These are phyloP conservation scores for Desmodesmus armatus DNA, from an alignment of 139 green algal species.

Conservation along the genomic window DNA sequence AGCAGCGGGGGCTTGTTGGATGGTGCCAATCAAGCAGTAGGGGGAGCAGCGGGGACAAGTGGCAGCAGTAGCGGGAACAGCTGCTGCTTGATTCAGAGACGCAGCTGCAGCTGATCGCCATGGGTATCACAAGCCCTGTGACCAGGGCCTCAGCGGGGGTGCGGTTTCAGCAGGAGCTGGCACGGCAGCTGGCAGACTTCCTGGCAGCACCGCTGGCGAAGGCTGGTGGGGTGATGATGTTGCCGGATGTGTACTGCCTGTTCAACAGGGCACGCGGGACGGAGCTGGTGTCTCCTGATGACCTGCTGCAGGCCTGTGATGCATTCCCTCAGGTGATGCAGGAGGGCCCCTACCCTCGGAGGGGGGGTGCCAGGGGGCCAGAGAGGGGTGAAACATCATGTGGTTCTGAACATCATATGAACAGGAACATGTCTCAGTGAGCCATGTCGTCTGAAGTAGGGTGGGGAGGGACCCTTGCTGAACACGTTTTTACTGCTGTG, in stretches of 20 bases:
- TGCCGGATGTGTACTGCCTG: constrained; percentile 96
- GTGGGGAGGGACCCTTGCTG: background rate
- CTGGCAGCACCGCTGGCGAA: constrained; percentile 67
- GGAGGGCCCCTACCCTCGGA: too few relatives aligned
- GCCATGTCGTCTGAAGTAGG: too few relatives aligned
- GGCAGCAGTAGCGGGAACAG: constrained; percentile 42
- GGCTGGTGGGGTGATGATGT: constrained; percentile 85
- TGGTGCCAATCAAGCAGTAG: background rate
- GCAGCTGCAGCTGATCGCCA: constrained; percentile 79
- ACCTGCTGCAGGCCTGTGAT: constrained; percentile 82
- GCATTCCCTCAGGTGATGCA: constrained; percentile 58
- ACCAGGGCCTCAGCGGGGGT: constrained; percentile 86
- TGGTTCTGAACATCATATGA: too few relatives aligned
- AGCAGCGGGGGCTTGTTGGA: too few relatives aligned
- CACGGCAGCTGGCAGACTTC: constrained; percentile 90
- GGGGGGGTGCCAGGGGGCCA: too few relatives aligned
- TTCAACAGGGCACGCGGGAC: constrained; percentile 93
- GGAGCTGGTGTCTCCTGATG: constrained; percentile 95
- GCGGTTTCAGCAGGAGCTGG: constrained; percentile 88
- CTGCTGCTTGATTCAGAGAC: constrained; percentile 78
- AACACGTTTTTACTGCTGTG: background rate
- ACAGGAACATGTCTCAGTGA: too few relatives aligned
- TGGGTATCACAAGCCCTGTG: constrained; percentile 92
- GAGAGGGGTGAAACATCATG: too few relatives aligned
- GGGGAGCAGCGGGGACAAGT: background rate